Conservation (phyloP, 2,329 filamentous ascomycete species). For the Diaporthe sp. region DNA sequence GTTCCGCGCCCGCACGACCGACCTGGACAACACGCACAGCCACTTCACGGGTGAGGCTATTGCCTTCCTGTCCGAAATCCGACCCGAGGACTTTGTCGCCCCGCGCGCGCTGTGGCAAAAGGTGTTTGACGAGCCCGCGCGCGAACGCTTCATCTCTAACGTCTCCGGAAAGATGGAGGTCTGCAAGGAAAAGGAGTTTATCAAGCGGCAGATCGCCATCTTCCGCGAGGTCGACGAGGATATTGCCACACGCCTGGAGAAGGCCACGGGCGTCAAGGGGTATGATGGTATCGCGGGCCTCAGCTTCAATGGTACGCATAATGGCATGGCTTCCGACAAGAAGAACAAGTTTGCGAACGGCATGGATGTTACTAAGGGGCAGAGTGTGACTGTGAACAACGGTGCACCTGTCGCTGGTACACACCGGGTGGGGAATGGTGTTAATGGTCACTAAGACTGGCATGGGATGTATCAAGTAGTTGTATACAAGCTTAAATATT, state of each 20-base stretch:
- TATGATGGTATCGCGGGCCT: conserved; percentile 66
- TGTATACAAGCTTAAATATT: background rate
- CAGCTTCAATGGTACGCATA: conserved; percentile 70
- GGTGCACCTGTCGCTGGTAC: conserved; percentile 29
- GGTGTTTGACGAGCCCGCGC: conserved; percentile 68
- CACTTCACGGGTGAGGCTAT: conserved; percentile 52
- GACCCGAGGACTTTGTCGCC: conserved; percentile 54
- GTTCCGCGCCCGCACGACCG: conserved; percentile 47
- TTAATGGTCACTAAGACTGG: background rate
- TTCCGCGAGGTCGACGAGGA: conserved; percentile 72
- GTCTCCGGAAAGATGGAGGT: conserved; percentile 70
- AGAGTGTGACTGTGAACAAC: conserved; percentile 27
- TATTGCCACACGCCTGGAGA: conserved; percentile 67
- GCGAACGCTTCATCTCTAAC: conserved; percentile 68
- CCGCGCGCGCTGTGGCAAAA: conserved; percentile 69
- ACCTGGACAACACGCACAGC: conserved; percentile 50
- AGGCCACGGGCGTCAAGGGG: conserved; percentile 68
- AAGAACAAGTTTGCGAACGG: conserved; percentile 62
- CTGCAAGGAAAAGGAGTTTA: conserved; percentile 67
- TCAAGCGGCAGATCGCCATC: conserved; percentile 73
- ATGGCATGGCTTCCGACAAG: conserved; percentile 64
- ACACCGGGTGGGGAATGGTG: conserved; percentile 16
- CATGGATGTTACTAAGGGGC: conserved; percentile 41
- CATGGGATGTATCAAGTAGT: background rate
- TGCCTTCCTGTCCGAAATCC: conserved; percentile 50